Base-by-base conservation (phyloP, 768 basidiomycete species). In the Boletus speciosus region DNA sequence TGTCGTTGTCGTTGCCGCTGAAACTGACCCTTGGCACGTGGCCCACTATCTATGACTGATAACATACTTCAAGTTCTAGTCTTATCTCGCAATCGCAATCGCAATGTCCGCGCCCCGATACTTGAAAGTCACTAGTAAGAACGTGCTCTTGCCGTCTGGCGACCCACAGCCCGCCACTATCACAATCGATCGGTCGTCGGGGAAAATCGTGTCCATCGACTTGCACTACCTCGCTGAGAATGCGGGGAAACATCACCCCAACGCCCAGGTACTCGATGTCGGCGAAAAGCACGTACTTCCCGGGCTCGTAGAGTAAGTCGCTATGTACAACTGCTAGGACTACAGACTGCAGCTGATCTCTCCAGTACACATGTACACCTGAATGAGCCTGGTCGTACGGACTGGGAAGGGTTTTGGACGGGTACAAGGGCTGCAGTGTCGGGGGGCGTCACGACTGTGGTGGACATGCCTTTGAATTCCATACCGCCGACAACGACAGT, bases 391-490 rank as follows among this genome's bases (percentile, higher is more conserved):
- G 94, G 94, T 12, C 83, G 94, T 25, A 92, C 91, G 3, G 84
- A 88, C 54, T 97, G 94, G 94, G 94, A 97, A 66, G 94, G 94
- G 0, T 96, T 97, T 67, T 82, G 79, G 73, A 90, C 92, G 0
- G 94, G 93, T n/a, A 95, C 94, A 1, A 74, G 77, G 51, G 96
- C 96, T 19, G 96, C 96, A 1, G 83, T 85, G 2, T 88, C 93
- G 1, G 96, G 96, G 21, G 97, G 96, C 7, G 84, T 98, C n/a
- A 98, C 95, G 8, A 92, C 93, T 6, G 76, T 98, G 21, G 86
- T 98, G 32, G 97, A 98, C 73, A 99, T 98, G 96, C 97, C 96
- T 3, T 76, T 99, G 51, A 98, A 99, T 71, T 96, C 94, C 2
- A 90, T 98, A 50, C 96, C 96, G 1, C 93, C 97, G 0, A 98